phyloP scores from a whole-genome alignment of 2,329 filamentous ascomycete genomes.

The Mollisia scopiformis region DNA sequence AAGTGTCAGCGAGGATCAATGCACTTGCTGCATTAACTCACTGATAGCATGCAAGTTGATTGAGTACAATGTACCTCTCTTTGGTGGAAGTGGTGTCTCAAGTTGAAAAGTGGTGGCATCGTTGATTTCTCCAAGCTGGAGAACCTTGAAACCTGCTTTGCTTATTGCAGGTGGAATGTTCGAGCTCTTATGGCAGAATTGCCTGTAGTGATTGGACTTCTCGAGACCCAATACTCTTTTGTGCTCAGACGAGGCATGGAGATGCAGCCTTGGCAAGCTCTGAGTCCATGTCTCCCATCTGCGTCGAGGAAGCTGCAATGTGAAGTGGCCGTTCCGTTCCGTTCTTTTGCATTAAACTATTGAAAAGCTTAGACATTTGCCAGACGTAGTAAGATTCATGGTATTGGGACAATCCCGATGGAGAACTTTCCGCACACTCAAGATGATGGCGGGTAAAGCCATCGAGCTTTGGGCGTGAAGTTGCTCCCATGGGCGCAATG shows the following conservation, averaged over 20 bases:
- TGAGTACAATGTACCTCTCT: not conserved
- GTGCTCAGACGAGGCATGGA: not conserved
- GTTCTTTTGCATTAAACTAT: not conserved
- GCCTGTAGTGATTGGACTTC: not conserved
- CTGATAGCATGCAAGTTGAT: not conserved
- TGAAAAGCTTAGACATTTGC: not conserved
- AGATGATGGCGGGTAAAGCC: not conserved
- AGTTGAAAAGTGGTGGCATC: not conserved
- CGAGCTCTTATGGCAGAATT: not conserved
- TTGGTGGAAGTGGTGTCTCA: not conserved
- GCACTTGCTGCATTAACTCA: slow-evolving; percentile 2
- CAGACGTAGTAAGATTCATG: not conserved
- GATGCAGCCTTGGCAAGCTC: not conserved
- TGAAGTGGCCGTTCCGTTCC: not conserved
- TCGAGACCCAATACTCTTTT: not conserved
- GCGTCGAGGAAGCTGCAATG: not conserved
- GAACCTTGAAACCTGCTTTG: not conserved
- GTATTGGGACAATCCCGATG: not conserved
- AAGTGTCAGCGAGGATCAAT: not conserved
- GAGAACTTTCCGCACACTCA: not conserved
- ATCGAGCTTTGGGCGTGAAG: not conserved
- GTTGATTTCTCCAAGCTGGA: not conserved
- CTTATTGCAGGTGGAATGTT: not conserved
- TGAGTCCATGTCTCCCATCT: not conserved
- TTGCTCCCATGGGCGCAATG: not conserved